A percentile compares a stretch with the other conserved stretches of the same genome.
phyloP scores from a whole-genome alignment of 1,284 basidiomycete genomes.

The Volvariella volvacea region DNA sequence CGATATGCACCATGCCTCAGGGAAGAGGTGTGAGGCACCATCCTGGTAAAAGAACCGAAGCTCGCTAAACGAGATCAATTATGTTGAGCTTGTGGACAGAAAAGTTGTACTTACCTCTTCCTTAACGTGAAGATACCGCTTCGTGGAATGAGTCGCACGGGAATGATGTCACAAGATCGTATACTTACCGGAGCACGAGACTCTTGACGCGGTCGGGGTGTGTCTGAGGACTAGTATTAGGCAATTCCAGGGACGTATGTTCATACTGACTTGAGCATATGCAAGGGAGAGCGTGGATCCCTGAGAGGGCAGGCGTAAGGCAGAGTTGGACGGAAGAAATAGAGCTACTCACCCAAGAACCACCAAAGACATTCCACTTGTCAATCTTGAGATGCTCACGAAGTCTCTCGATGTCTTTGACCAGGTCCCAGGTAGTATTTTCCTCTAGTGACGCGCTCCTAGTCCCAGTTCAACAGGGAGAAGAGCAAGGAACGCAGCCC shows the following conservation, averaged over 20 bases:
- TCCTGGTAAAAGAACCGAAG: slow-evolving; percentile 92
- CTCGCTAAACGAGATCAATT: slow-evolving; percentile 44
- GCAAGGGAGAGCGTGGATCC: slow-evolving; percentile 87
- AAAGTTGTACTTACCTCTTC: slow-evolving; percentile 41
- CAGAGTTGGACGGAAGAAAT: slow-evolving; percentile 1
- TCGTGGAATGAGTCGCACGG: slow-evolving; percentile 1
- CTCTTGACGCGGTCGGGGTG: slow-evolving; percentile 80
- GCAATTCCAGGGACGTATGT: slow-evolving; percentile 1
- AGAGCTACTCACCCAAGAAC: slow-evolving; percentile 64
- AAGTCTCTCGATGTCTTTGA: slow-evolving; percentile 83
- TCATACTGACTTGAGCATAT: slow-evolving; percentile 66
- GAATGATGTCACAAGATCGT: neutral
- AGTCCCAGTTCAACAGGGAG: slow-evolving; percentile 3
- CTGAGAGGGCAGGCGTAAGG: slow-evolving; percentile 28
- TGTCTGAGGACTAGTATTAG: slow-evolving; percentile 33
- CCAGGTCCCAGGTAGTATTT: slow-evolving; percentile 94
- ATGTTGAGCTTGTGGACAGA: neutral
- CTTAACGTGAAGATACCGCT: slow-evolving; percentile 88
- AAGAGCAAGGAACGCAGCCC: neutral
- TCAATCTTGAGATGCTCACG: slow-evolving; percentile 67
- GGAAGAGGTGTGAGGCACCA: slow-evolving; percentile 77
- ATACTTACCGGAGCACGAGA: slow-evolving; percentile 74
- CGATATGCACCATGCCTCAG: slow-evolving; percentile 72
- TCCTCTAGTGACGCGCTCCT: slow-evolving; percentile 74
- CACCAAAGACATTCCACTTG: slow-evolving; percentile 92